Evolutionary conservation across 176 grass and related monocot species (phyloP), one percentile per base, ranked within the genome.

Genomic region (Typha latifolia): DNA sequence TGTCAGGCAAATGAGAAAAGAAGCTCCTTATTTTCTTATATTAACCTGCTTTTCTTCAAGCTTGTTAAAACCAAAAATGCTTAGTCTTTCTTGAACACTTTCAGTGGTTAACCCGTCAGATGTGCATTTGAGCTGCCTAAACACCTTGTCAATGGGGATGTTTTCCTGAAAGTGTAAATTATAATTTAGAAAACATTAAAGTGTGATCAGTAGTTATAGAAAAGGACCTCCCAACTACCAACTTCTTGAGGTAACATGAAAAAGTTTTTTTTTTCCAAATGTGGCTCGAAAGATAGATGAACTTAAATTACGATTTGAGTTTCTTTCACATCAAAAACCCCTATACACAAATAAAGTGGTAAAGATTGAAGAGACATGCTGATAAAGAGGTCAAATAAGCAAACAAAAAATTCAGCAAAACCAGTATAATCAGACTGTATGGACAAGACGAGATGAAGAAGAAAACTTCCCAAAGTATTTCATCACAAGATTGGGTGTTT

Each of bases 41-140:
- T 1, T 14, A n/a, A 81, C 86, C 50, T 76, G 68, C 57, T 86
- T 86, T 73, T 90, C 87, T 74, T 90, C 80, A 34, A 90, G 80
- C 66, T 90, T 90, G 79, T 85, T 90, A 55, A 55, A 73, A 0
- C 87, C 87, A 59, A 85, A 85, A 37, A 70, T 62, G 14, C 56
- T 16, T 23, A 85, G 68, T 73, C 87, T 63, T 66, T 77, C 66
- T 62, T 65, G 72, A 47, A 77, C 87, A 18, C 18, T 61, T 13
- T 70, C 72, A 9, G 72, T 21, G 64, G 87, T 80, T 4, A 90
- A 78, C n/a, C 82, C 87, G 47, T 82, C 73, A 29, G 49, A 67
- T 2, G 76, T 83, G 55, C 87, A 90, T 74, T 80, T 86, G 47
- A 90, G 80, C 5, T 77, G 73, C 69, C 78, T 68, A 12, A 90